Evolutionary conservation across 352 stramenopile genomes (phyloP).

Genomic region (Phytophthora quininea): DNA sequence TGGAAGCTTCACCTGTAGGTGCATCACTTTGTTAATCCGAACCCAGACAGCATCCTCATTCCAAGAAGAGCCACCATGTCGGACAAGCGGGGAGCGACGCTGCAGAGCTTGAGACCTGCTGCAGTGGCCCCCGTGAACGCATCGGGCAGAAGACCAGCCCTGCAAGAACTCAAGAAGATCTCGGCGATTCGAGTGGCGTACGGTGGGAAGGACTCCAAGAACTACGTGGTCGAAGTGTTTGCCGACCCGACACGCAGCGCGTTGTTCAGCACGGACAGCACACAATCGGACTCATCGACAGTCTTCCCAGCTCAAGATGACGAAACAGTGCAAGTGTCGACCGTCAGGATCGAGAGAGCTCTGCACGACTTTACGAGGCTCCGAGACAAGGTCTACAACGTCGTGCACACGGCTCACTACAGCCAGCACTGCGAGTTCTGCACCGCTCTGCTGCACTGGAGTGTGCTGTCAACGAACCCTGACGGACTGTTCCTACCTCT

Average conservation of each 20-base stretch:
- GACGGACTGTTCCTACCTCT: background rate
- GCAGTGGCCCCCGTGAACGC: background rate
- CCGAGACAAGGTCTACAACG: slow-evolving; percentile 70
- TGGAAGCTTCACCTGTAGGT: background rate
- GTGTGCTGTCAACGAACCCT: background rate
- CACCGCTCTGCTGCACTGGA: background rate
- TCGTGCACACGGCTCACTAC: slow-evolving; percentile 2
- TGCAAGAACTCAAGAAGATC: background rate
- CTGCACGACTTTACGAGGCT: slow-evolving; percentile 84
- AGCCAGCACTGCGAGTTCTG: slow-evolving; percentile 11
- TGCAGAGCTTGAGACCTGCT: background rate
- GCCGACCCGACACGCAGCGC: background rate
- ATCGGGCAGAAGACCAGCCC: background rate
- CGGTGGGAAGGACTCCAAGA: background rate
- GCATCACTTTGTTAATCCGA: background rate
- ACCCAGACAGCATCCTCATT: background rate
- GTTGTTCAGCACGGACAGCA: background rate
- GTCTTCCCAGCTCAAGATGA: background rate
- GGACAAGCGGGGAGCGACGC: background rate
- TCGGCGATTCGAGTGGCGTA: background rate
- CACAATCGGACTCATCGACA: background rate
- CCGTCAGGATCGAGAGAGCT: slow-evolving; percentile 42
- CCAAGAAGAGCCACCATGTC: background rate
- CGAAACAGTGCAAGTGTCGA: background rate
- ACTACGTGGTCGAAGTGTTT: background rate